These are phyloP conservation scores for Verticillium zaregamsianum DNA, from an alignment of 2,329 filamentous ascomycete species.

Conservation along the genomic window DNA sequence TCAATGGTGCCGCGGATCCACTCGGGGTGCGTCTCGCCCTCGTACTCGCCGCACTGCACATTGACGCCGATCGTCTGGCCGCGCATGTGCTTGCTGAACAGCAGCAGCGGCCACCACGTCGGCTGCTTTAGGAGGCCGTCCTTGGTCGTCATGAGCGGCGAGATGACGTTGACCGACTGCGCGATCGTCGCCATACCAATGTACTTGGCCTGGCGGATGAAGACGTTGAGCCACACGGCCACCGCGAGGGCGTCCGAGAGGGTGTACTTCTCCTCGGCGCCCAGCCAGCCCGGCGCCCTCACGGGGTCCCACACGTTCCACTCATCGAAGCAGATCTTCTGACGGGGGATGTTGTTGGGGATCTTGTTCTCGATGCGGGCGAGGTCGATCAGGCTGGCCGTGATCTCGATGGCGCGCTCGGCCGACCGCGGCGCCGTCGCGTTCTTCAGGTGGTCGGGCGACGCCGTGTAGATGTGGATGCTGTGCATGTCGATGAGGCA, in stretches of 20 bases:
- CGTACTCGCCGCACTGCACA: constrained; percentile 59
- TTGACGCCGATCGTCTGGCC: constrained; percentile 65
- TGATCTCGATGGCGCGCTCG: constrained; percentile 70
- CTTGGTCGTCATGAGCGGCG: constrained; percentile 67
- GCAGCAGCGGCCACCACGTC: constrained; percentile 69
- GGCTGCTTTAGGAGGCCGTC: constrained; percentile 65
- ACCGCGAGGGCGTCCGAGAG: constrained; percentile 75
- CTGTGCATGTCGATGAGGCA: constrained; percentile 72
- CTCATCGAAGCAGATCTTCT: constrained; percentile 77
- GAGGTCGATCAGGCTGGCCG: constrained; percentile 65
- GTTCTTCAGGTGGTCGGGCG: constrained; percentile 41
- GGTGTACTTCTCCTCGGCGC: constrained; percentile 71
- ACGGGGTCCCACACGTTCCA: constrained; percentile 81
- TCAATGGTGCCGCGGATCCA: constrained; percentile 64
- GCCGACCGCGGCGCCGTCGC: constrained; percentile 62
- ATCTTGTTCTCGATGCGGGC: constrained; percentile 66
- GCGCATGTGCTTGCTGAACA: constrained; percentile 64
- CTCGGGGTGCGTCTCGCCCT: constrained; percentile 59
- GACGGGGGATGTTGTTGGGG: constrained; percentile 53
- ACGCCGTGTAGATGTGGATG: constrained; percentile 74
- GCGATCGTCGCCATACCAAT: constrained; percentile 78
- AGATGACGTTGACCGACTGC: constrained; percentile 74
- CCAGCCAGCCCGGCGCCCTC: constrained; percentile 65
- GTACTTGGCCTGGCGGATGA: constrained; percentile 65
- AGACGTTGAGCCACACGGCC: constrained; percentile 70